Conservation (phyloP, 2,329 filamentous ascomycete species). For the Neophaeococcomyces aloes region DNA sequence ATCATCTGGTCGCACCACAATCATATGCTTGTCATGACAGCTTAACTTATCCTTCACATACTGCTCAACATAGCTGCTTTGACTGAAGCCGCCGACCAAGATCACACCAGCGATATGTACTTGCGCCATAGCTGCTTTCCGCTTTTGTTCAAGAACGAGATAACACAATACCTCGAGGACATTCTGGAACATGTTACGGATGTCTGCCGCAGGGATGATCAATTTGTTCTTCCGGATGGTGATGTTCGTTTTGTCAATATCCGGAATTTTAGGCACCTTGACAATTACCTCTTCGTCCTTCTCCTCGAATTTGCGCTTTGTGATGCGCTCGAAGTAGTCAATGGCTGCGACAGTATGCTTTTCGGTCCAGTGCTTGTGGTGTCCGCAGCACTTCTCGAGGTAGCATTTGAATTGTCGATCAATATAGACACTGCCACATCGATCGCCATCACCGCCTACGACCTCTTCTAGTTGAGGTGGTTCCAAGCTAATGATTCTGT, state of each 20-base stretch:
- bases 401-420: conserved; percentile 23
- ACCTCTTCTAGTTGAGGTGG: conserved; percentile 23
- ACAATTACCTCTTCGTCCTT: conserved; percentile 18
- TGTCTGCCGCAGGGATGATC: conserved; percentile 14
- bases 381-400: conserved; percentile 15
- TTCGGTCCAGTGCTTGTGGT: conserved; percentile 17
- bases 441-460: conserved; percentile 19
- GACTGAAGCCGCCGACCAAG: conserved; percentile 25
- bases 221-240: conserved; percentile 17
- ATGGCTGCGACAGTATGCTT: conserved; percentile 24
- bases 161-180: conserved; percentile 12
- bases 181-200: conserved; percentile 20
- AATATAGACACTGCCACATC: conserved; percentile 25
- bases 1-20: conserved; percentile 19
- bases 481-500: conserved; percentile 20
- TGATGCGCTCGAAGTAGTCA: conserved; percentile 21
- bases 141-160: background rate
- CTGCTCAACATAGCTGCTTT: conserved; percentile 22
- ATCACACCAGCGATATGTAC: conserved; percentile 16
- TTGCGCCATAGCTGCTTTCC: background rate
- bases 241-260: conserved; percentile 17
- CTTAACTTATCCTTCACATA: conserved; percentile 13
- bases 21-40: conserved; percentile 9
- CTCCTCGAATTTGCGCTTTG: conserved; percentile 22
- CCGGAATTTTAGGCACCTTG: conserved; percentile 21